A percentile compares a stretch with the other conserved stretches of the same genome.
phyloP scores from a whole-genome alignment of 768 basidiomycete genomes.

The Russula compacta region DNA sequence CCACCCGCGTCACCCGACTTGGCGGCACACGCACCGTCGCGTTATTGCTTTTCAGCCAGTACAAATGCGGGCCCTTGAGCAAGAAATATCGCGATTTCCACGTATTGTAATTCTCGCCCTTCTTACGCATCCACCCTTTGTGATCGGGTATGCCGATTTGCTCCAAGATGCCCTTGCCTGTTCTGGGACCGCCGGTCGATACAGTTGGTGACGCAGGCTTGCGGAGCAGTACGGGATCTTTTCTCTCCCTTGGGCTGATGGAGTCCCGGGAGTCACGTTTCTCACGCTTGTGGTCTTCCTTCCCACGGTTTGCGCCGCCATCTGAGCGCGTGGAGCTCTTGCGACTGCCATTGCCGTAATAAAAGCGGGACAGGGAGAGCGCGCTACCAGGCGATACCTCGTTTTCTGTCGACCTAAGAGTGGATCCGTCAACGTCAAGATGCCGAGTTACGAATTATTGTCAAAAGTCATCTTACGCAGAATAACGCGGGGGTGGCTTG shows the following conservation, averaged over 20 bases:
- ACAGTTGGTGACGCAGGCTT: conserved; percentile 40
- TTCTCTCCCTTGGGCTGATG: conserved; percentile 24
- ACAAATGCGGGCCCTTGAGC: conserved; percentile 86
- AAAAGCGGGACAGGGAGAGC: conserved; percentile 28
- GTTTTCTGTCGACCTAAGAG: conserved; percentile 28
- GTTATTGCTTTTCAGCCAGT: conserved; percentile 72
- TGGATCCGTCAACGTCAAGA: not conserved
- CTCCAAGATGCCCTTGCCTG: conserved; percentile 67
- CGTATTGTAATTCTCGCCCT: conserved; percentile 81
- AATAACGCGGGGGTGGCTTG: conserved; percentile 75
- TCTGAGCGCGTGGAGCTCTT: conserved; percentile 37
- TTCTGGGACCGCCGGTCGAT: conserved; percentile 21
- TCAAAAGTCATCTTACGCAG: conserved; percentile 37
- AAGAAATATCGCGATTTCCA: conserved; percentile 94
- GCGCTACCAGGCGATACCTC: conserved; percentile 32
- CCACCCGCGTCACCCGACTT: not conserved
- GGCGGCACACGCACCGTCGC: conserved; percentile 34
- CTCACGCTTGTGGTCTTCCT: conserved; percentile 20
- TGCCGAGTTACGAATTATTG: not conserved
- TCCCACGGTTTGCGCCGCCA: conserved; percentile 23
- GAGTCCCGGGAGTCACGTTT: conserved; percentile 21
- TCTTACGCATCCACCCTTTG: conserved; percentile 93
- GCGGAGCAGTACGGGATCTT: conserved; percentile 37
- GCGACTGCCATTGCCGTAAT: conserved; percentile 28
- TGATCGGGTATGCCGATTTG: conserved; percentile 90